phyloP scores from a whole-genome alignment of 371 early-diverging fungal genomes.

The Globomyces sp. region DNA sequence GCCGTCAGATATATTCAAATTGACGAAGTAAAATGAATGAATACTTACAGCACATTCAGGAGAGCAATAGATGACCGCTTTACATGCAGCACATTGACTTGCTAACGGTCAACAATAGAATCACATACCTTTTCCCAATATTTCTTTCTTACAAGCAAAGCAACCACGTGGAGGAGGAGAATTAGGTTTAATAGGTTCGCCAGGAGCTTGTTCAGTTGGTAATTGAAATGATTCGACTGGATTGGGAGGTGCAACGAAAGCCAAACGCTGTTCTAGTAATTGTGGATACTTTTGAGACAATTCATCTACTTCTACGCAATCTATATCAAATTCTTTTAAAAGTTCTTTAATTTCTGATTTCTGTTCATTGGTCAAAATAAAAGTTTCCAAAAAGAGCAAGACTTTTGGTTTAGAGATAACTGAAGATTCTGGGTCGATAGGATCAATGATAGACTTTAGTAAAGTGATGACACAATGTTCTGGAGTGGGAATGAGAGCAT shows the following conservation, averaged over 20 bases:
- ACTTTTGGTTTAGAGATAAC: slow-evolving; percentile 10
- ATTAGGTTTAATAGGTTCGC: slow-evolving; percentile 17
- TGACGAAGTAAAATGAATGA: not conserved
- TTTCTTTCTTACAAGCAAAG: slow-evolving; percentile 45
- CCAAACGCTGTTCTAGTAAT: not conserved
- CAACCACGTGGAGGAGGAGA: slow-evolving; percentile 39
- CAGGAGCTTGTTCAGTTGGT: not conserved
- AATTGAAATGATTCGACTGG: not conserved
- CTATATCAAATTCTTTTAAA: slow-evolving; percentile 4
- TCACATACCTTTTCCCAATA: slow-evolving; percentile 31
- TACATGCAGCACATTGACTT: slow-evolving; percentile 51
- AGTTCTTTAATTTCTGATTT: slow-evolving; percentile 2
- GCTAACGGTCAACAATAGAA: too few relatives aligned
- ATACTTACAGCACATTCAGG: slow-evolving; percentile 45
- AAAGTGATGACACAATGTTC: slow-evolving; percentile 31
- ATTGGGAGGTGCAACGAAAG: slow-evolving; percentile 1
- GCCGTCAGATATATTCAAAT: too few relatives aligned
- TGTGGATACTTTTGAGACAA: slow-evolving; percentile 7
- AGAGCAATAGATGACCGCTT: slow-evolving; percentile 47
- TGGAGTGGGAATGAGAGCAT: slow-evolving; percentile 24
- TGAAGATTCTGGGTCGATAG: not conserved
- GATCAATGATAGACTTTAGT: slow-evolving; percentile 37
- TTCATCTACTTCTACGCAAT: not conserved
- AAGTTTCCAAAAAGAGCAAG: slow-evolving; percentile 14
- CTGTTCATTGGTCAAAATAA: slow-evolving; percentile 2